Percentiles rank a stretch among this genome's conserved stretches.
phyloP scores from a whole-genome alignment of 2,329 filamentous ascomycete species.

The Arthrobotrys iridis region DNA sequence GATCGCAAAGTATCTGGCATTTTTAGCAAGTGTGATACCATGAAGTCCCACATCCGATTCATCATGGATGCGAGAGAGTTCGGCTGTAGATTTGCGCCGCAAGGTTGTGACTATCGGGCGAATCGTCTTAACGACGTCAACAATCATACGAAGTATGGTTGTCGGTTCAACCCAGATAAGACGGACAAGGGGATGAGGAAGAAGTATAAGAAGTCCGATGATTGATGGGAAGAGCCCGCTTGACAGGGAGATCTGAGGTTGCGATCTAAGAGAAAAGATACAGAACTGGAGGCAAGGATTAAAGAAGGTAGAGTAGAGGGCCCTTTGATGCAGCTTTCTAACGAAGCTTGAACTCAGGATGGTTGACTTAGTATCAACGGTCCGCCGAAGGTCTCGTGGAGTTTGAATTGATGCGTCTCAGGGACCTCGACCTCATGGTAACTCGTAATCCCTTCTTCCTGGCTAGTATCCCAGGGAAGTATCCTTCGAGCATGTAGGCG shows the following conservation, averaged over 20 bases:
- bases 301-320: constrained; percentile 14
- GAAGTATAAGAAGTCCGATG: background rate
- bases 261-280: background rate
- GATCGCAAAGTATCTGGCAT: constrained; percentile 3
- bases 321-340: background rate
- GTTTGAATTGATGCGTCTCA: background rate
- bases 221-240: background rate
- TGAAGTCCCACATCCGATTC: constrained; percentile 27
- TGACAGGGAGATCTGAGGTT: background rate
- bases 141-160: constrained; percentile 1
- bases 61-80: constrained; percentile 18
- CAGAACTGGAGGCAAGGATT: constrained; percentile 6
- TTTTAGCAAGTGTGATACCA: constrained; percentile 23
- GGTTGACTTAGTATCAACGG: background rate
- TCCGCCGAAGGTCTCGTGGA: background rate
- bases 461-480: background rate
- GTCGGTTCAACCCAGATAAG: background rate
- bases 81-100: background rate
- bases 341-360: constrained; percentile 2
- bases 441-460: constrained; percentile 4
- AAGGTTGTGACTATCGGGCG: constrained; percentile 5
- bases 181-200: background rate
- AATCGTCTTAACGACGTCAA: constrained; percentile 36
- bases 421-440: background rate
- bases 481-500: constrained; percentile 3